Percentiles rank a stretch among this genome's conserved stretches.
phyloP scores from a whole-genome alignment of 1,139 yeast genomes.

The Candida freyschussii region DNA sequence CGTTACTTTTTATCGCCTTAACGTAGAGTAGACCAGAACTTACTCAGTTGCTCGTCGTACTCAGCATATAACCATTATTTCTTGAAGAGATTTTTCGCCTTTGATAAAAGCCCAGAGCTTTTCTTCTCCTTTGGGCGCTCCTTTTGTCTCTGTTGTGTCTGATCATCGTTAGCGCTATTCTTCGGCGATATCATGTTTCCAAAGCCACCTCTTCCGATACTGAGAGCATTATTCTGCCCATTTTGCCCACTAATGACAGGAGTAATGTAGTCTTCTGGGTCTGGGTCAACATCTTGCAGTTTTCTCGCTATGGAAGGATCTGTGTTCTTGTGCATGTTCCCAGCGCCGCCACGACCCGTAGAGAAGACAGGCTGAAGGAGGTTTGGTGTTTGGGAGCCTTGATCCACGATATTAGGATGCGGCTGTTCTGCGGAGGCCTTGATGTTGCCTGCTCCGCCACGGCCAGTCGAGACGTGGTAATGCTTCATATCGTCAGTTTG shows the following conservation, averaged over 20 bases:
- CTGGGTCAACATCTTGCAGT: conserved; percentile 63
- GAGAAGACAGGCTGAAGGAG: conserved; percentile 54
- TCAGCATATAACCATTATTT: no score
- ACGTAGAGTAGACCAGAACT: no score
- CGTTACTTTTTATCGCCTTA: no score
- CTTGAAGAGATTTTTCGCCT: conserved; percentile 26
- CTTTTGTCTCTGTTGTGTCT: conserved; percentile 19
- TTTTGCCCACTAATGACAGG: conserved; percentile 18
- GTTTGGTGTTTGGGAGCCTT: conserved; percentile 63
- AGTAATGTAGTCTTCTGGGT: conserved; percentile 25
- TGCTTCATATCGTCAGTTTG: conserved; percentile 14
- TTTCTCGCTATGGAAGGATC: conserved; percentile 59
- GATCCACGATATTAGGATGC: conserved; percentile 51
- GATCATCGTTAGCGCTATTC: conserved; percentile 25
- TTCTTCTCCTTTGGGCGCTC: conserved; percentile 11
- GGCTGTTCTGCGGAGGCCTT: conserved; percentile 41
- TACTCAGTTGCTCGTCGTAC: no score
- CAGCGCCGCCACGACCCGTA: conserved; percentile 81
- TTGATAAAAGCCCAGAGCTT: conserved; percentile 22
- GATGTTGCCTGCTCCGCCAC: conserved; percentile 81
- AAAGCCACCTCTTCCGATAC: conserved; percentile 36
- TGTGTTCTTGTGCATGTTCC: conserved; percentile 65
- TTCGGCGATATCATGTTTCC: conserved; percentile 37
- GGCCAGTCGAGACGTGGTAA: conserved; percentile 36
- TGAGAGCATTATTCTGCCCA: conserved; percentile 35